Conservation (phyloP, 2,329 filamentous ascomycete genomes). For the Pyrenophora tritici-repentis region DNA sequence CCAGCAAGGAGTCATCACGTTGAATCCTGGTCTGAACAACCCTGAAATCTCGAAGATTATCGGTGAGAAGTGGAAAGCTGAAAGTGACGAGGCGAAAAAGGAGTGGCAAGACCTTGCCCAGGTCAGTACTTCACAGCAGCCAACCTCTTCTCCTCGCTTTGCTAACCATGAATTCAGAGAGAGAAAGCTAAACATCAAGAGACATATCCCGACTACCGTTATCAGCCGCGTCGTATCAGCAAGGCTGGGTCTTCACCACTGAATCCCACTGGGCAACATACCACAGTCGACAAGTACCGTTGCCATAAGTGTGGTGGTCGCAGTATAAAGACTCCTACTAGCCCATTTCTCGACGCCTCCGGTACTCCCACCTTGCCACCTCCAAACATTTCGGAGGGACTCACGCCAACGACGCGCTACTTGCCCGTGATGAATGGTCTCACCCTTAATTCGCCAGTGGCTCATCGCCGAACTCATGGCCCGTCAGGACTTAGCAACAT, state of each 20-base stretch:
- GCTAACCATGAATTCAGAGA: constrained; percentile 57
- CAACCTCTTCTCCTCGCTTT: neutral
- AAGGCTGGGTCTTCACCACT: constrained; percentile 48
- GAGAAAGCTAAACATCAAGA: constrained; percentile 88
- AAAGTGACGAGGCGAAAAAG: constrained; percentile 74
- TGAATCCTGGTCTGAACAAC: constrained; percentile 88
- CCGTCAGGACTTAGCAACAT: constrained; percentile 38
- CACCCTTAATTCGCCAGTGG: constrained; percentile 45
- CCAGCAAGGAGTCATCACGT: constrained; percentile 77
- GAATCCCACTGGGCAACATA: constrained; percentile 38
- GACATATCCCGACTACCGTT: constrained; percentile 92
- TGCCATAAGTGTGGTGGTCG: constrained; percentile 75
- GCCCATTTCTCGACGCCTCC: constrained; percentile 57
- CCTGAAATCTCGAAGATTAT: constrained; percentile 98
- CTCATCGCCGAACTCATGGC: constrained; percentile 28
- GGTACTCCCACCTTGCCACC: constrained; percentile 47
- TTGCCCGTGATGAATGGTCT: constrained; percentile 49
- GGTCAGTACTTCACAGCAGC: constrained; percentile 52
- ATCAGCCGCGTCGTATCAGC: constrained; percentile 72
- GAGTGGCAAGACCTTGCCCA: constrained; percentile 90
- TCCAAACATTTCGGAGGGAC: constrained; percentile 41
- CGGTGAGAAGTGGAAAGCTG: constrained; percentile 85
- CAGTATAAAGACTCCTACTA: constrained; percentile 66
- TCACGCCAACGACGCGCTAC: constrained; percentile 42
- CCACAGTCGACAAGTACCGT: constrained; percentile 53